A percentile compares a stretch with the other conserved stretches of the same genome.
Conservation (phyloP, 2,329 filamentous ascomycete genomes). For the Cytospora leucostoma region DNA sequence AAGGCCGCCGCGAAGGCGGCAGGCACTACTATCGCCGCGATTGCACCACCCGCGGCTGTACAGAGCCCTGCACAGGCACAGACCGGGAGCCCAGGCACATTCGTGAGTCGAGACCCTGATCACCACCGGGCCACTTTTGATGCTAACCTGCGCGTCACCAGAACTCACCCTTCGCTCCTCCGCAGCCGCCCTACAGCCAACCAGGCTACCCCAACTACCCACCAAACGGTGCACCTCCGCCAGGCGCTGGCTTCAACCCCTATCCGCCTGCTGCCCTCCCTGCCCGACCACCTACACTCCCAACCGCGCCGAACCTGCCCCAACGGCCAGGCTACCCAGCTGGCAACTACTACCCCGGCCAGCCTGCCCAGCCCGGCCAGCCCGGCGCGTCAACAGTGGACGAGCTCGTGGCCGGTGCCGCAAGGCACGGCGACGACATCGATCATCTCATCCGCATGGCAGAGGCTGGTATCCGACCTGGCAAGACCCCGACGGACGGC, state of each 20-base stretch:
- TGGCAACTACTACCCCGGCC: slow-evolving; percentile 33
- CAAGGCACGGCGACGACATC: slow-evolving; percentile 59
- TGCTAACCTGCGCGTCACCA: slow-evolving; percentile 34
- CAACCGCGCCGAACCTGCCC: slow-evolving; percentile 31
- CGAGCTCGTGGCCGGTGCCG: slow-evolving; percentile 49
- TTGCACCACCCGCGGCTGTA: slow-evolving; percentile 53
- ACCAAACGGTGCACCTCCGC: slow-evolving; percentile 40
- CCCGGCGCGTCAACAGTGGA: slow-evolving; percentile 48
- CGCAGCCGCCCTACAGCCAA: slow-evolving; percentile 37
- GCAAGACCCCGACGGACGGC: slow-evolving; percentile 35
- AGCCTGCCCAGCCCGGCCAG: slow-evolving; percentile 34
- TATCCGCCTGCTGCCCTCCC: slow-evolving; percentile 47
- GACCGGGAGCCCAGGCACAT: slow-evolving; percentile 54
- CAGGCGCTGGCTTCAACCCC: slow-evolving; percentile 33
- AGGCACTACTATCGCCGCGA: slow-evolving; percentile 56
- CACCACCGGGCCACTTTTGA: slow-evolving; percentile 12
- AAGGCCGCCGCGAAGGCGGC: slow-evolving; percentile 61
- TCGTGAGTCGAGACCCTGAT: slow-evolving; percentile 53
- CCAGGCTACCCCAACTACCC: slow-evolving; percentile 36
- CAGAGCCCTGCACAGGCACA: slow-evolving; percentile 52
- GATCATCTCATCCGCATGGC: slow-evolving; percentile 67
- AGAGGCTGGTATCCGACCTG: slow-evolving; percentile 59
- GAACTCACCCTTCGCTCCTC: slow-evolving; percentile 48
- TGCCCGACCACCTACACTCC: slow-evolving; percentile 45
- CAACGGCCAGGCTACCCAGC: slow-evolving; percentile 35